Base-by-base conservation (phyloP, 805 yeast species). In the Jamesozyma spencerorum region DNA sequence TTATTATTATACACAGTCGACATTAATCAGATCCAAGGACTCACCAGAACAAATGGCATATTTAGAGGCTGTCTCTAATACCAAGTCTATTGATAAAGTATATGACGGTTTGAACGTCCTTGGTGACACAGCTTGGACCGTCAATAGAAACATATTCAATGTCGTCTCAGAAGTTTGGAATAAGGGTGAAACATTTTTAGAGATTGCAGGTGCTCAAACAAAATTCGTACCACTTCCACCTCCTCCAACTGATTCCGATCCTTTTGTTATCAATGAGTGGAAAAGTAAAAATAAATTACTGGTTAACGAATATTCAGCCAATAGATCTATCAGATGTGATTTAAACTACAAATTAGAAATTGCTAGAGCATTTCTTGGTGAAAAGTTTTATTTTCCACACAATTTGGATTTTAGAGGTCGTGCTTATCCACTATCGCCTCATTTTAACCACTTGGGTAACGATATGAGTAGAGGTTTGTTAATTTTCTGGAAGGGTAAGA, bases 91-190 rank as follows among this genome's bases (percentile, higher is more conserved):
- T 44, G 77, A 75, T 31, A 63, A 69, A 12, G 82, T 92, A 13
- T 83, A 80, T 53, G 72, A 75, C 38, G 97, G 97, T 3, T 68
- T 88, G 44, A 87, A 86, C 55, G 90, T 83, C 12, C 64, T 90
- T 41, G 97, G 97, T 6, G 65, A 70, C 31, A 84, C 97, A 2
- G 72, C 95, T 0, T 92, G 98, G 98, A 83, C 97, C 1, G 80
- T 92, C 27, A 92, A 92, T 58, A 74, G 77, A 39, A 68, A 66
- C 18, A 67, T 92, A 5, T 79, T 85, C 47, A 71, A 77, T 27
- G 70, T 84, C 3, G 71, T 92, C 50, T 74, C 85, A 3, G 66
- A 77, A 44, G 79, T 81, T 43, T 92, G 98, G 98, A 92, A 92
- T 59, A 69, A 80, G 0, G 96, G 95, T 5, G 70, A 82, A 47